Base-by-base conservation (phyloP, 208 protist species). In the Trypanosoma scelopori region DNA sequence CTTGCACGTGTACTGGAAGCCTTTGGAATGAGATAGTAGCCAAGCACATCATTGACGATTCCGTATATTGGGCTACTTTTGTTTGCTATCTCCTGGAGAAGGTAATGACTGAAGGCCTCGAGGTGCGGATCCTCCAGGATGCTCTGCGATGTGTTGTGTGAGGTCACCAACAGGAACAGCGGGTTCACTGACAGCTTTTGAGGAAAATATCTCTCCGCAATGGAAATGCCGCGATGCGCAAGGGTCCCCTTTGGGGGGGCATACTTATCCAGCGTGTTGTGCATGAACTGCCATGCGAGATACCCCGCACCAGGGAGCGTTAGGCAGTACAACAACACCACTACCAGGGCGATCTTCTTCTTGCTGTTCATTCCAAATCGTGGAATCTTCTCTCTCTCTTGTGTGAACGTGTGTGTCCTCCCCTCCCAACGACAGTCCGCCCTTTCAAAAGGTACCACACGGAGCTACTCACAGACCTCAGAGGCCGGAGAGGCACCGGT, bases 261-360 rank as follows among this genome's bases (percentile, higher is more conserved):
- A 16, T 65, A 66, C 3, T n/a, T 66, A 23, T 67, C 7, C 18
- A 22, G 22, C 16, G 68, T 73, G 27, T 58, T 28, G 25, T 57
- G 28, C 4, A 73, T 28, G 43, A 73, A 73, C 3, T 37, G 41
- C 49, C 42, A 59, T 60, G 68, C 20, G 6, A 62, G 23, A 35
- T 53, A 67, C 42, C 37, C 48, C 16, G 3, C 37, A 18, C 9
- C 47, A 39, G 58, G 58, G 23, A 73, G 7, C 1, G 59, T 20
- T 12, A 67, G 12, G n/a, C 28, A 15, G 42, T 67, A 73, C 20
- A 73, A 5, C 13, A 66, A 15, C n/a, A 75, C 22, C 7, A 75
- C 45, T 35, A 57, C 0, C 6, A 75, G 41, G 20, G 69, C 60
- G 32, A 75, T 58, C 47, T 62, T 69, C 46, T 69, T 73, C 30